Percentiles rank a stretch among this genome's conserved stretches.
These are phyloP conservation scores for Drechslerella stenobrocha DNA, from an alignment of 2,329 filamentous ascomycete genomes.

Conservation along the genomic window DNA sequence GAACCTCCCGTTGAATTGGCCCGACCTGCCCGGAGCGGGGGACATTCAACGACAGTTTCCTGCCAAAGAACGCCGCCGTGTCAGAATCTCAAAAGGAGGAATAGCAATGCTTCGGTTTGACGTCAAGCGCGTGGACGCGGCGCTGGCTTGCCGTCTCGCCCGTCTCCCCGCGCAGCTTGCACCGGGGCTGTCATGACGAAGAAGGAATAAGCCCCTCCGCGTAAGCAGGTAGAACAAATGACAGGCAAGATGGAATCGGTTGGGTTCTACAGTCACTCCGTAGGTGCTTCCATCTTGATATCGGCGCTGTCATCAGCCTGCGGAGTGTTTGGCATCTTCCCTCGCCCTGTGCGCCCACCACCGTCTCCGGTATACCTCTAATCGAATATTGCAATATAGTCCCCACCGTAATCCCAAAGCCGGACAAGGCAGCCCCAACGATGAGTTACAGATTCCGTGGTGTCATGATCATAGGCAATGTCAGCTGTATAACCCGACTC, in stretches of 20 bases:
- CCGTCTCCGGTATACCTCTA: too few species aligned
- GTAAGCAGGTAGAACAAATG: background rate
- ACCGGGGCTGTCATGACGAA: background rate
- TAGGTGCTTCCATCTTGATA: background rate
- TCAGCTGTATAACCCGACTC: background rate
- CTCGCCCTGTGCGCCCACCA: background rate
- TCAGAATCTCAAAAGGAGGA: constrained; percentile 27
- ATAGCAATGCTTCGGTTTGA: background rate
- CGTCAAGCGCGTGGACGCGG: background rate
- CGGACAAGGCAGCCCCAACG: background rate
- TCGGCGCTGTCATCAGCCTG: background rate
- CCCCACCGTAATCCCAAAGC: background rate
- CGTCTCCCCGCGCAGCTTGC: constrained; percentile 3
- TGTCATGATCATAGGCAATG: background rate
- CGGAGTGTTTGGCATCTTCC: background rate
- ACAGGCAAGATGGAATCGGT: background rate
- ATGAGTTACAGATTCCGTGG: background rate
- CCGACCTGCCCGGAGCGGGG: constrained; percentile 4
- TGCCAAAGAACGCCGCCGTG: constrained; percentile 27
- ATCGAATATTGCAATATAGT: too few species aligned
- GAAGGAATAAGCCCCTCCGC: background rate
- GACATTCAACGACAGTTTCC: background rate
- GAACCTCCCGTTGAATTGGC: background rate
- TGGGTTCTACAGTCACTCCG: background rate
- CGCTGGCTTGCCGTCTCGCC: constrained; percentile 1